Conservation (phyloP, 2,329 filamentous ascomycete species). For the Sarocladium strictum region DNA sequence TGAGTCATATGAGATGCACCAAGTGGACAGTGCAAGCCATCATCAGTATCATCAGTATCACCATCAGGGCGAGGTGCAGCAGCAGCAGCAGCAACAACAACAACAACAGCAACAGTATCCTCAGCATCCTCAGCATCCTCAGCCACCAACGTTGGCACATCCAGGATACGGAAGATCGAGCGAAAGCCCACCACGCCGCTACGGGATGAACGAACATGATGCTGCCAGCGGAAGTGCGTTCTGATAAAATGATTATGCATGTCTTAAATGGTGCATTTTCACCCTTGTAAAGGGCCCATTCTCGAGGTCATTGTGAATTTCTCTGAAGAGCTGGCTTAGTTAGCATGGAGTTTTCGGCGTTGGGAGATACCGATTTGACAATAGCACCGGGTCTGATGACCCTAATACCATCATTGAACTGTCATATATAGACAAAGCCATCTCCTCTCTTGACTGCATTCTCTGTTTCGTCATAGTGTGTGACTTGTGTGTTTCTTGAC, state of each 20-base stretch:
- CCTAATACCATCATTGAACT: conserved; percentile 2
- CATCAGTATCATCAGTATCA: background rate
- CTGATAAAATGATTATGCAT: background rate
- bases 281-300: background rate
- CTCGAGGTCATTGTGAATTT: background rate
- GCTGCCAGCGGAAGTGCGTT: conserved; percentile 2
- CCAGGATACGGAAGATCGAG: conserved; percentile 38
- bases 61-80: background rate
- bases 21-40: conserved; percentile 32
- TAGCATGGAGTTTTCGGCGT: conserved; percentile 5
- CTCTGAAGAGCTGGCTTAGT: background rate
- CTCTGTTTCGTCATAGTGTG: too few species aligned
- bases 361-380: conserved; percentile 1
- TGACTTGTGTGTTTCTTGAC: too few species aligned
- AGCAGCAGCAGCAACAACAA: background rate
- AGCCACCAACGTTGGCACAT: conserved; percentile 39
- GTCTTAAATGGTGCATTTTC: background rate
- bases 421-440: too few species aligned
- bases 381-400: background rate
- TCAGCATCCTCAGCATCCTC: background rate
- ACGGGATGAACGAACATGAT: conserved; percentile 11
- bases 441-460: too few species aligned
- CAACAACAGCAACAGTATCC: background rate
- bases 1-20: conserved; percentile 44
- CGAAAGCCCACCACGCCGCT: conserved; percentile 17